These are phyloP conservation scores for Laguncularia racemosa DNA, from an alignment of 345 rosid genomes.

Conservation along the genomic window DNA sequence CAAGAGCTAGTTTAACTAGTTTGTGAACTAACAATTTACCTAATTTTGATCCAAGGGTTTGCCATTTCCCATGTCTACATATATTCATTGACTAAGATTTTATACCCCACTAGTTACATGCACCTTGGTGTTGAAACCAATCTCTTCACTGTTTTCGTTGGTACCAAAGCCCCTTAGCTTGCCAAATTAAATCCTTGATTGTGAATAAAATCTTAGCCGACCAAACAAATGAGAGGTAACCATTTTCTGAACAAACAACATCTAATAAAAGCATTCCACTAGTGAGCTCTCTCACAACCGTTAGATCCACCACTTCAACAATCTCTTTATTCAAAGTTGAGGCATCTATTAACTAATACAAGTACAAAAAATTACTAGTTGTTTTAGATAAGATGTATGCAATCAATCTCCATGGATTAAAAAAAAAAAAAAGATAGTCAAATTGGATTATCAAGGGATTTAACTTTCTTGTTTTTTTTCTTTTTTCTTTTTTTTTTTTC, in stretches of 20 bases:
- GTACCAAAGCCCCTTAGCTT: constrained; percentile 74
- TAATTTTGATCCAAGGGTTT: too few relatives aligned
- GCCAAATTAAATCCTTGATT: constrained; percentile 86
- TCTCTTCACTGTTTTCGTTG: constrained; percentile 72
- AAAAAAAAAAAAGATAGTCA: background rate
- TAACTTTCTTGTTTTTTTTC: too few relatives aligned
- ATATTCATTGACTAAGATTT: too few relatives aligned
- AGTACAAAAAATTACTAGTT: background rate
- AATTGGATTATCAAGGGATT: too few relatives aligned
- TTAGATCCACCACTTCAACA: constrained; percentile 91
- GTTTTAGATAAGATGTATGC: background rate
- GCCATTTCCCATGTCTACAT: too few relatives aligned
- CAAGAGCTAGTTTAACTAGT: too few relatives aligned
- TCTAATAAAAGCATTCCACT: constrained; percentile 52
- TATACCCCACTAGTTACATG: constrained; percentile 80
- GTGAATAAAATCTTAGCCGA: constrained; percentile 7
- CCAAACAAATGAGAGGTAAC: background rate
- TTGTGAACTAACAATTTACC: too few relatives aligned
- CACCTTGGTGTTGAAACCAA: constrained; percentile 90
- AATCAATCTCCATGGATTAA: constrained; percentile 2
- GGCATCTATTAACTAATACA: constrained; percentile 72
- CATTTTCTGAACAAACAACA: too few relatives aligned
- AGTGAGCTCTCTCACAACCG: constrained; percentile 99
- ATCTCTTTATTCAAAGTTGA: constrained; percentile 94
- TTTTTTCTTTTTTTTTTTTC: too few relatives aligned